phyloP scores from a whole-genome alignment of 1,284 basidiomycete genomes.

The Irpex lacteus region DNA sequence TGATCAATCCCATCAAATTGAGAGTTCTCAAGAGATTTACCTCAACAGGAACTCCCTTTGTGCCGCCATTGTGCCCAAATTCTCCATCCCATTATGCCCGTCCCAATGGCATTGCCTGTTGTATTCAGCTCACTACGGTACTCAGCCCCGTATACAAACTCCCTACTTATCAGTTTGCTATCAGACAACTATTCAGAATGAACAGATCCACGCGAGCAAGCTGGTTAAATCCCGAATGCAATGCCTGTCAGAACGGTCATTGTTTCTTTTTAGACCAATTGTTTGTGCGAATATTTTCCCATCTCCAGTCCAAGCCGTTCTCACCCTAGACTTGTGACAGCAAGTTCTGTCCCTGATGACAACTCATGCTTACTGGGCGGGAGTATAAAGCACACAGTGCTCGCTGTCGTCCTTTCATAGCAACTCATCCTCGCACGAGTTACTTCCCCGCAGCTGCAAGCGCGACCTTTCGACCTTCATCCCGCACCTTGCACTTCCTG shows the following conservation, averaged over 20 bases:
- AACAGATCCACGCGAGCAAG: background rate
- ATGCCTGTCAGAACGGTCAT: conserved; percentile 8
- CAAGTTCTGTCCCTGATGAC: conserved; percentile 6
- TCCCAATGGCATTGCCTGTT: background rate
- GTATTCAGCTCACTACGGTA: background rate
- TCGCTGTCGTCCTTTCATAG: conserved; percentile 7
- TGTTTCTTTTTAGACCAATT: conserved; percentile 14
- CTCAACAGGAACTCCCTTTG: conserved; percentile 14
- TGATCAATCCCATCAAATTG: conserved; percentile 8
- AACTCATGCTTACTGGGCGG: background rate
- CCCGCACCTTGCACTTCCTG: conserved; percentile 12
- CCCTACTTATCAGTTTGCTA: background rate
- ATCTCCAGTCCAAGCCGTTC: background rate
- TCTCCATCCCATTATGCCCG: conserved; percentile 8
- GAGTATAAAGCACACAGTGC: conserved; percentile 12
- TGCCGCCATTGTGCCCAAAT: conserved; percentile 11
- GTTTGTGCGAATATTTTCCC: conserved; percentile 14
- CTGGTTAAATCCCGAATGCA: background rate
- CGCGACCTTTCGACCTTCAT: conserved; percentile 19
- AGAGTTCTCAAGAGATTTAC: background rate
- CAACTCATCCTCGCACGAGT: conserved; percentile 23
- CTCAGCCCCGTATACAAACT: background rate
- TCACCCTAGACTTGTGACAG: conserved; percentile 1
- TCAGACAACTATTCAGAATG: background rate
- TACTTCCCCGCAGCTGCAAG: conserved; percentile 21